Conservation (phyloP, 2,329 filamentous ascomycete genomes). For the Cladosporium halotolerans region DNA sequence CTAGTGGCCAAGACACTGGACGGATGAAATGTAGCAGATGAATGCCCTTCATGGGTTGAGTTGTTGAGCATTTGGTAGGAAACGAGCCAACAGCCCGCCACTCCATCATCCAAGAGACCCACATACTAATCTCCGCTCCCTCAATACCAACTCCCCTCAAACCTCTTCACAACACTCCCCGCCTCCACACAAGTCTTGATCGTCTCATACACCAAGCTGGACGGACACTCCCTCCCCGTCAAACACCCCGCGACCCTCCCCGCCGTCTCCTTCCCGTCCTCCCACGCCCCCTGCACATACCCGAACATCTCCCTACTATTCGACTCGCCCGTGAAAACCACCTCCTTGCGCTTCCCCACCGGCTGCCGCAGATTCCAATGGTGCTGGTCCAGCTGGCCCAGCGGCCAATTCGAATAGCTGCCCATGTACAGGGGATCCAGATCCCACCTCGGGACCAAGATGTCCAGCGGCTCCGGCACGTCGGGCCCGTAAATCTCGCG, state of each 20-base stretch:
- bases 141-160: not conserved
- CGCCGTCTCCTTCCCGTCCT: slow-evolving; percentile 6
- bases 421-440: slow-evolving; percentile 48
- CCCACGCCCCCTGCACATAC: slow-evolving; percentile 8
- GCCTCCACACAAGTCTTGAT: slow-evolving; percentile 7
- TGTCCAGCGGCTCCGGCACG: slow-evolving; percentile 54
- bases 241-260: not conserved
- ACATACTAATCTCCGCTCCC: not conserved
- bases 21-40: too few species aligned
- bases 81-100: too few species aligned
- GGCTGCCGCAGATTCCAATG: slow-evolving; percentile 61
- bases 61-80: too few species aligned
- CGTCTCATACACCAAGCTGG: slow-evolving; percentile 5
- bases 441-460: slow-evolving; percentile 57
- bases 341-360: slow-evolving; percentile 31
- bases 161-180: not conserved
- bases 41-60: too few species aligned
- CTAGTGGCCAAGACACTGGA: too few species aligned
- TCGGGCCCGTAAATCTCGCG: slow-evolving; percentile 55
- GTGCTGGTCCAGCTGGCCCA: slow-evolving; percentile 57
- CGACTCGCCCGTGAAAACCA: slow-evolving; percentile 5
- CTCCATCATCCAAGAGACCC: too few species aligned
- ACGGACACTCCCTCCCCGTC: slow-evolving; percentile 1
- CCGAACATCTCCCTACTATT: slow-evolving; percentile 3
- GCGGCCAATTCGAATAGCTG: slow-evolving; percentile 63